Evolutionary conservation across 495 filamentous ascomycete species (phyloP), one percentile per base, ranked within the genome.

Genomic region (Immersiella caudata): DNA sequence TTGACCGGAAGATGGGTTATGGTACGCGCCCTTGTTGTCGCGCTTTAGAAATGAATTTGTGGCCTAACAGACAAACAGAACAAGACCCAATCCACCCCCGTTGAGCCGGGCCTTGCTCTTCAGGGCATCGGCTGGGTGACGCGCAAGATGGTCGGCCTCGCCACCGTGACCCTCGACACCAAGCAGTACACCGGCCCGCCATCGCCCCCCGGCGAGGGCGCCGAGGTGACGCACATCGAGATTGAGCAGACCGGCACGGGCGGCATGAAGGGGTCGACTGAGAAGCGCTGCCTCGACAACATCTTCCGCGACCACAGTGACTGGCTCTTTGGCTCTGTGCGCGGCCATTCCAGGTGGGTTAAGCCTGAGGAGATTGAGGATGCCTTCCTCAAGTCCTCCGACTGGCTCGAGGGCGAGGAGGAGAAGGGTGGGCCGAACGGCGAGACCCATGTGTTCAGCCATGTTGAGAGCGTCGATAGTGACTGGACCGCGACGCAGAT

Each of bases 41-140:
- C 58, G 36, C 16, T 33, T 7, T 18, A 18, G 25, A 20, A 9
- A 33, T 50, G 33, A 22, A 57, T 12, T 29, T n/a, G 24, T 16
- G 27, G 24, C 62, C 26, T 29, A 60, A 29, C 29, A 66, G 69
- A 11, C 11, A 8, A 54, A 11, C 25, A 95, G 93, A 93, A 96
- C 83, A 90, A 94, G 76, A 81, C 84, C 71, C 86, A 93, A 73
- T 94, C 91, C 71, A 85, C 88, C 76, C 80, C 85, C 72, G 81
- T 87, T 49, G 92, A 95, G 69, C 81, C 90, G 8, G 83, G 91
- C 66, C 89, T 97, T 54, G 73, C 84, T 40, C 82, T 95, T 80
- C 95, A 97, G 87, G 90, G 90, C 79, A 80, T 99, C 61, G 78
- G 88, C 83, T 99, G 91, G 91, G 70, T 93, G 62, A 84, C 87